Base-by-base conservation (phyloP, 1,139 yeast species). In the Wickerhamomyces sp. region DNA sequence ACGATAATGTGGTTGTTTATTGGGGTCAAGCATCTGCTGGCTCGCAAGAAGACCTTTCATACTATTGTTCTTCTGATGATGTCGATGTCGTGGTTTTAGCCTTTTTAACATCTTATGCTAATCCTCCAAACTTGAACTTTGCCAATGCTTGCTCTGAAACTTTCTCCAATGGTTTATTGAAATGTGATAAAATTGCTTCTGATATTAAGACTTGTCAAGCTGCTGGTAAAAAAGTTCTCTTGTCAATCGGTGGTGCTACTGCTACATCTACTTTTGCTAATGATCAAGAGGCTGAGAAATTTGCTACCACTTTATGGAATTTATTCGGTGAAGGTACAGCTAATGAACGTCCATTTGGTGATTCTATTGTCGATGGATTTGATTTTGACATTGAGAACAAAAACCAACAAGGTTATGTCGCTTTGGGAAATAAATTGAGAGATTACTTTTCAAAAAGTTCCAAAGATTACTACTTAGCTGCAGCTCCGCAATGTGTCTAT, bases 401-500 rank as follows among this genome's bases (percentile, higher is more conserved):
- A 42, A 55, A 62, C 33, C 65, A 66, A 39, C 62, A 66, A 4
- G 90, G 90, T 21, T 76, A 76, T 47, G 74, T 74, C 38, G 82
- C 87, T 26, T 64, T 82, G 44, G 87, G 78, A 20, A 70, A 60
- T 10, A 71, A 71, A 44, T 70, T 90, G 54, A 80, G 92, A 67
- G 52, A 58, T 13, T 67, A 75, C 45, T 87, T 75, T 54, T 65
- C 66, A 16, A 59, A 66, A 18, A 81, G 80, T 53, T 69, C 84
- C 17, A 81, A 76, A 60, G 55, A 63, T 14, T 90, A 85, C 65
- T 89, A 85, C 61, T 67, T 90, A 36, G 78, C 95, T 39, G 96
- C 96, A 47, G 95, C 97, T 48, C 97, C 97, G 21, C 97, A 90
- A 68, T 90, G 97, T 68, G 85, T 82, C 16, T 86, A 81, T 59